Evolutionary conservation across 345 rosid genomes (phyloP).

Genomic region (Eucalyptus albens): DNA sequence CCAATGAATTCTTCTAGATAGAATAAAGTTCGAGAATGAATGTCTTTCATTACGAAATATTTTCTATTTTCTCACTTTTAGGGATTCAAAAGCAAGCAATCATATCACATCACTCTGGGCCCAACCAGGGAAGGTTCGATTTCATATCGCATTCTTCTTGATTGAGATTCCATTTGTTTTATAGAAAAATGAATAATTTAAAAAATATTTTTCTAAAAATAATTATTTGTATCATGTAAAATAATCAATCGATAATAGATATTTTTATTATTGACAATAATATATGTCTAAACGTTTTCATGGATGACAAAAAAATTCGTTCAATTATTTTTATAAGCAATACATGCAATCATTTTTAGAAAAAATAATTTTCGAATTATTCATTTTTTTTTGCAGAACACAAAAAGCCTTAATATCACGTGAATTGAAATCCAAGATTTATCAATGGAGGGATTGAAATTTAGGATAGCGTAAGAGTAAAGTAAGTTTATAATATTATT

Average conservation of each 20-base stretch:
- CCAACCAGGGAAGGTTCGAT: background rate
- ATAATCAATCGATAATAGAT: background rate
- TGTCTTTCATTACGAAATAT: background rate
- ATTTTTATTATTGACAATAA: background rate
- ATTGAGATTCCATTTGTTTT: background rate
- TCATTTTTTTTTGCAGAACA: background rate
- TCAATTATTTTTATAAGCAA: background rate
- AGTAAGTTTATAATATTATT: background rate
- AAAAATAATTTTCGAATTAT: background rate
- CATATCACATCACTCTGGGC: background rate
- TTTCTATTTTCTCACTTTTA: background rate
- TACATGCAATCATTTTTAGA: background rate
- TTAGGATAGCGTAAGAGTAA: background rate
- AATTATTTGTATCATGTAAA: accelerated
- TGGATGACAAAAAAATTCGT: accelerated
- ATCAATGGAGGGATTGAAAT: background rate
- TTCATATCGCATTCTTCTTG: accelerated
- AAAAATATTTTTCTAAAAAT: background rate
- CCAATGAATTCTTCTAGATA: background rate
- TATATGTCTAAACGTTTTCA: background rate
- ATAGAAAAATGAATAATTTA: background rate
- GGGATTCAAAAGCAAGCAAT: background rate
- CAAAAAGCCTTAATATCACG: background rate
- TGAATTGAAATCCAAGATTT: background rate
- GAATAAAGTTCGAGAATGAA: background rate